Evolutionary conservation across 148 eudicot genomes (phyloP).

Genomic region (Silene conica): DNA sequence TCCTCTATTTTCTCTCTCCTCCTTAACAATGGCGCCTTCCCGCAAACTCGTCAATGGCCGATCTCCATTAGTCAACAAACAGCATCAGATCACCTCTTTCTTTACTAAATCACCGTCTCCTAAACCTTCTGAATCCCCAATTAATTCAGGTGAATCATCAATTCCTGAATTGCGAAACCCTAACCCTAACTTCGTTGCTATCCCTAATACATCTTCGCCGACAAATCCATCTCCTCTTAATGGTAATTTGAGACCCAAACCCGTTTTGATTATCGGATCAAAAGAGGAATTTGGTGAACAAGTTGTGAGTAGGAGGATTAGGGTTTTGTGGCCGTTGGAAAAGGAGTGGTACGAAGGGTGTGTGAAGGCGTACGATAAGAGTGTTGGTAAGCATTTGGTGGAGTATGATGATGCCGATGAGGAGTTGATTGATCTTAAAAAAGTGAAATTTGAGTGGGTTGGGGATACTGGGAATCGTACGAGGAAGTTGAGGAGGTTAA

Average conservation of each 20-base stretch:
- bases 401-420: constrained; percentile 80
- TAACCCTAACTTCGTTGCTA: constrained; percentile 20
- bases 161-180: constrained; percentile 25
- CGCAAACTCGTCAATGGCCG: constrained; percentile 60
- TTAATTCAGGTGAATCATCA: background rate
- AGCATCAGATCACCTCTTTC: constrained; percentile 86
- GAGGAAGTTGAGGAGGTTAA: constrained; percentile 49
- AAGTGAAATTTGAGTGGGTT: constrained; percentile 73
- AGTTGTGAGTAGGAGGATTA: constrained; percentile 50
- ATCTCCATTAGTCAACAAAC: constrained; percentile 80
- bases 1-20: background rate
- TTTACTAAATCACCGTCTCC: constrained; percentile 30
- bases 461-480: constrained; percentile 35
- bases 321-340: constrained; percentile 90
- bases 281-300: constrained; percentile 35
- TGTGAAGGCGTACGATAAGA: constrained; percentile 55
- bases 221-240: constrained; percentile 62
- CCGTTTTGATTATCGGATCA: constrained; percentile 43
- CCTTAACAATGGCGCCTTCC: constrained; percentile 47
- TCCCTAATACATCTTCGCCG: constrained; percentile 36
- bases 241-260: constrained; percentile 47
- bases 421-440: constrained; percentile 57
- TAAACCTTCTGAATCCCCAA: constrained; percentile 18
- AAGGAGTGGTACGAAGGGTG: constrained; percentile 73
- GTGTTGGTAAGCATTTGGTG: constrained; percentile 61